Conservation (phyloP, 2,329 filamentous ascomycete genomes). For the Fusarium tanahbumbuense region DNA sequence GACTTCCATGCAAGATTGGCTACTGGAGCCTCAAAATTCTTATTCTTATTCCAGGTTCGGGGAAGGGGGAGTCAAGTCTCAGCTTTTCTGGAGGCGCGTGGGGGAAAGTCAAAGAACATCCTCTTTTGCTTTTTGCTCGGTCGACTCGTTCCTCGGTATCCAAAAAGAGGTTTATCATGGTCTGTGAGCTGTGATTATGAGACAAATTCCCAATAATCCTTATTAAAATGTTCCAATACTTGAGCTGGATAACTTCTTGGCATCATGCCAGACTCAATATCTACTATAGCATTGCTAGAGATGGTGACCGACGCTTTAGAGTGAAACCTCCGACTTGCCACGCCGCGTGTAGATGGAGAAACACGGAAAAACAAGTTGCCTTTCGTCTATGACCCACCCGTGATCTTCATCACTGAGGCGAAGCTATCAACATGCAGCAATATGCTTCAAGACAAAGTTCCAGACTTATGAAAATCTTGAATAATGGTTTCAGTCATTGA, state of each 20-base stretch:
- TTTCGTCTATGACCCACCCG: neutral
- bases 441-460: neutral
- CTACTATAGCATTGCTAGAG: neutral
- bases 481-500: too few species aligned
- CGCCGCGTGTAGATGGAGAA: neutral
- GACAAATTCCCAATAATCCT: neutral
- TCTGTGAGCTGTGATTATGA: neutral
- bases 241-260: neutral
- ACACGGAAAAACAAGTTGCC: neutral
- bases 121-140: neutral
- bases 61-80: neutral
- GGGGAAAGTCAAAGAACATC: neutral
- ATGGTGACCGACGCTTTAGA: neutral
- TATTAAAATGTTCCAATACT: neutral
- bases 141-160: constrained; percentile 8
- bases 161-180: neutral
- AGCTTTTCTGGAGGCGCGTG: neutral
- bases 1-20: constrained; percentile 40
- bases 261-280: neutral
- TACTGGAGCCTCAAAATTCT: constrained; percentile 23
- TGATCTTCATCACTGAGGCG: constrained; percentile 9
- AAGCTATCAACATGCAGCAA: constrained; percentile 1
- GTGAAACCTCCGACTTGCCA: neutral
- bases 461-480: neutral
- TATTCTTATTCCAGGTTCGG: neutral